Percentiles rank a stretch among this genome's conserved stretches.
phyloP scores from a whole-genome alignment of 2,329 filamentous ascomycete genomes.

The Nigrospora osmanthi region DNA sequence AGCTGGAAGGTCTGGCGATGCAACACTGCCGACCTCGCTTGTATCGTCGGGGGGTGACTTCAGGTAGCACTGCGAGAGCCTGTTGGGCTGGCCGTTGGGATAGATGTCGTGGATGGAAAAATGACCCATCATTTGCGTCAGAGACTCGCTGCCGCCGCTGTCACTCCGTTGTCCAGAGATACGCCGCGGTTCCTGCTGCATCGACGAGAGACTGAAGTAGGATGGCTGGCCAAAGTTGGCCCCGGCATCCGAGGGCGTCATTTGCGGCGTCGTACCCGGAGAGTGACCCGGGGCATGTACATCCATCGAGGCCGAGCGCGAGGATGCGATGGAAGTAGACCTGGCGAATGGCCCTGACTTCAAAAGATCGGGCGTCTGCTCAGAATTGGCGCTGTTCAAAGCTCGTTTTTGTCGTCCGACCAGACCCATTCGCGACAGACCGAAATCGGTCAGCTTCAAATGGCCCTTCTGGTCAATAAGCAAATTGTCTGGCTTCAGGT shows the following conservation, averaged over 20 bases:
- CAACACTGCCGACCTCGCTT: constrained; percentile 60
- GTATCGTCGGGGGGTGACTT: constrained; percentile 67
- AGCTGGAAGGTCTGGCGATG: constrained; percentile 68
- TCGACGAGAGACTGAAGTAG: constrained; percentile 72
- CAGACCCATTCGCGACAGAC: constrained; percentile 91
- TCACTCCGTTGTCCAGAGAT: constrained; percentile 83
- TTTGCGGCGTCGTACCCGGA: constrained; percentile 75
- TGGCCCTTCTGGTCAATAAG: constrained; percentile 96
- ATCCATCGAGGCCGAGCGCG: constrained; percentile 88
- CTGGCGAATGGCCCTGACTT: constrained; percentile 88
- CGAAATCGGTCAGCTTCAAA: constrained; percentile 95
- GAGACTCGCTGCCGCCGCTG: constrained; percentile 79
- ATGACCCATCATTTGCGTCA: constrained; percentile 74
- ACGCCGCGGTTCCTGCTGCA: constrained; percentile 52
- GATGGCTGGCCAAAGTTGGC: constrained; percentile 73
- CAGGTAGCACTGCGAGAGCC: constrained; percentile 30
- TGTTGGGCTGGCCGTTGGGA: constrained; percentile 12
- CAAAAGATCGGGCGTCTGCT: constrained; percentile 84
- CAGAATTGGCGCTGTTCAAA: constrained; percentile 65
- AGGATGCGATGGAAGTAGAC: constrained; percentile 78
- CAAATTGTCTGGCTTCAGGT: constrained; percentile 94
- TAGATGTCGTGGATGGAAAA: constrained; percentile 65
- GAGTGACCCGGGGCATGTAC: constrained; percentile 67
- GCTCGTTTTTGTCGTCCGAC: constrained; percentile 94
- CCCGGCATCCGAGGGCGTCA: constrained; percentile 66